A percentile compares a stretch with the other conserved stretches of the same genome.
phyloP scores from a whole-genome alignment of 176 grass and related monocot genomes.

The Hyparrhenia diplandra region DNA sequence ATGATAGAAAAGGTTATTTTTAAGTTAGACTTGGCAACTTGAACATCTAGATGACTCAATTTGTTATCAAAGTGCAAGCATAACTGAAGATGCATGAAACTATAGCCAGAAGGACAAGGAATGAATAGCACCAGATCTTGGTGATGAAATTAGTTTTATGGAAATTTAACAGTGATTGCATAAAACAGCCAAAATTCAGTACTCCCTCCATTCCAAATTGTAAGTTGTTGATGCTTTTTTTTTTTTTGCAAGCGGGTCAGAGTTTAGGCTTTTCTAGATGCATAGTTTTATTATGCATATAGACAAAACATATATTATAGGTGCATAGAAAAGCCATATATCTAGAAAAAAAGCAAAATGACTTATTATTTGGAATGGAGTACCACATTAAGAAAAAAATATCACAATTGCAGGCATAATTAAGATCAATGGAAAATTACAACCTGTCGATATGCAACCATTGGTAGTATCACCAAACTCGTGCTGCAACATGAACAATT shows the following conservation, averaged over 20 bases:
- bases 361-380: background rate
- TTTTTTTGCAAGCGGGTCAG: background rate
- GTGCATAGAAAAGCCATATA: background rate
- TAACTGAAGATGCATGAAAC: background rate
- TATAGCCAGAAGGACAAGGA: background rate
- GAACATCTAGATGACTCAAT: background rate
- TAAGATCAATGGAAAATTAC: background rate
- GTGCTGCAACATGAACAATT: constrained; percentile 49
- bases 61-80: background rate
- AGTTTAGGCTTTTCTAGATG: background rate
- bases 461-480: constrained; percentile 87
- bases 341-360: background rate
- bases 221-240: background rate
- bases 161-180: background rate
- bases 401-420: background rate
- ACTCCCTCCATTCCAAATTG: background rate
- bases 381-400: background rate
- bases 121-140: background rate
- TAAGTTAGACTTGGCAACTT: background rate
- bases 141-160: background rate
- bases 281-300: background rate
- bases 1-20: background rate
- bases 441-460: constrained; percentile 95
- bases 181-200: background rate
- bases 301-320: background rate